Evolutionary conservation across 75 land plant genomes (phyloP).

Genomic region (Sequoiadendron giganteum): DNA sequence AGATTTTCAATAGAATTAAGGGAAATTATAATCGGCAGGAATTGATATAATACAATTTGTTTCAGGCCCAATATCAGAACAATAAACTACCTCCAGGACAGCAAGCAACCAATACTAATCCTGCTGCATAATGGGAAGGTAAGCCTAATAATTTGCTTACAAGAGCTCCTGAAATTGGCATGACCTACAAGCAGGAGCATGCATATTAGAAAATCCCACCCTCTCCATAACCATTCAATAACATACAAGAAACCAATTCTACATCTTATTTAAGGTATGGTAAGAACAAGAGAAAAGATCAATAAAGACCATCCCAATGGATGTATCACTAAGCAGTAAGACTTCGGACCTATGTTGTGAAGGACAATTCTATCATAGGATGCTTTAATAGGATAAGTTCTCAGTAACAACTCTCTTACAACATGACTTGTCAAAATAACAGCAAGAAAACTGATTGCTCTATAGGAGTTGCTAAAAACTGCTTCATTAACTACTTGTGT

Average conservation of each 20-base stretch:
- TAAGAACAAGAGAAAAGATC: not conserved
- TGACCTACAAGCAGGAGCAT: conserved; percentile 46
- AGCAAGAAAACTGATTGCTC: not conserved
- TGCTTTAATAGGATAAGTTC: too few species aligned
- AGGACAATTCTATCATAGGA: not conserved
- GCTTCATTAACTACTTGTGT: not conserved
- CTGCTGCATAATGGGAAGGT: conserved; percentile 92
- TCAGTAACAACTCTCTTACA: not conserved
- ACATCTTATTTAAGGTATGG: not conserved
- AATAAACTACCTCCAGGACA: conserved; percentile 81
- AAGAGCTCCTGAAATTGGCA: conserved; percentile 79
- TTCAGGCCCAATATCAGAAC: not conserved
- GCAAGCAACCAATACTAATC: conserved; percentile 78
- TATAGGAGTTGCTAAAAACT: not conserved
- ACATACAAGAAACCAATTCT: not conserved
- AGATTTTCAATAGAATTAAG: not conserved
- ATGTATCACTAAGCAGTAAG: not conserved
- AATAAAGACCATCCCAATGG: not conserved
- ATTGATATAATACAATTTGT: conserved; percentile 3
- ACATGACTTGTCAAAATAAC: not conserved
- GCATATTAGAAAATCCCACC: conserved; percentile 7
- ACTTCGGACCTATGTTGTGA: not conserved
- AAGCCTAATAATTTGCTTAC: conserved; percentile 61
- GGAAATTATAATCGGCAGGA: not conserved
- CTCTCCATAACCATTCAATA: not conserved